Evolutionary conservation across 2,329 filamentous ascomycete species (phyloP), one percentile per base, ranked within the genome.

Genomic region (Penicillium sp.): DNA sequence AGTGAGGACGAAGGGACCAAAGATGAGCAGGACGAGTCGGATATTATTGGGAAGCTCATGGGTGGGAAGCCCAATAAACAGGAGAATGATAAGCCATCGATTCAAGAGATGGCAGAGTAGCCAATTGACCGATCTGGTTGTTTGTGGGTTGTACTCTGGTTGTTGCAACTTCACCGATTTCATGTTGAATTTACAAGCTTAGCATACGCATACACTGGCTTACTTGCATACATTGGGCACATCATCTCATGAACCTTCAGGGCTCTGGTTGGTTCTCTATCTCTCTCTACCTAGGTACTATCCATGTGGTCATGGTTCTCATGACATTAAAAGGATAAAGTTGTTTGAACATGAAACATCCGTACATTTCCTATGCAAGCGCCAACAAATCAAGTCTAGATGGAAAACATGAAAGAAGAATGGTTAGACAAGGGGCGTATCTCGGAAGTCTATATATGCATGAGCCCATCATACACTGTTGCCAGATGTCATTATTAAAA

Each of bases 41-140:
- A 71, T 45, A 59, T 75, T 22, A 51, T 76, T 63, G 65, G 63
- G 34, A 69, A 64, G 32, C 62, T 76, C 41, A 73, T 76, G 73
- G 72, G 72, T 3, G 67, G 67, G 5, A 67, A 71, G 16, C 66
- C 66, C n/a, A 66, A 70, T 14, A 58, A 66, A 38, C 52, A 59
- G 10, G 55, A 59, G 14, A 56, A 54, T 13, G 64, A 67, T 39
- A 75, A 71, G 45, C 72, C 74, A 3, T 66, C 64, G 1, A 76
- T 76, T 43, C 66, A 75, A 48, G 74, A 75, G 54, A 60, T 75
- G 56, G 52, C 60, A 14, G 64, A 69, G 10, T 67, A 45, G 13
- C 5, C 10, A 9, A 3, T 16, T 34, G 16, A 21, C 11, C 18
- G 21, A 22, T 42, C 22, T 27, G 5, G 18, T 45, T n/a, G 21